Evolutionary conservation across 2,329 filamentous ascomycete species (phyloP).

Genomic region (Dactylonectria estremocensis): DNA sequence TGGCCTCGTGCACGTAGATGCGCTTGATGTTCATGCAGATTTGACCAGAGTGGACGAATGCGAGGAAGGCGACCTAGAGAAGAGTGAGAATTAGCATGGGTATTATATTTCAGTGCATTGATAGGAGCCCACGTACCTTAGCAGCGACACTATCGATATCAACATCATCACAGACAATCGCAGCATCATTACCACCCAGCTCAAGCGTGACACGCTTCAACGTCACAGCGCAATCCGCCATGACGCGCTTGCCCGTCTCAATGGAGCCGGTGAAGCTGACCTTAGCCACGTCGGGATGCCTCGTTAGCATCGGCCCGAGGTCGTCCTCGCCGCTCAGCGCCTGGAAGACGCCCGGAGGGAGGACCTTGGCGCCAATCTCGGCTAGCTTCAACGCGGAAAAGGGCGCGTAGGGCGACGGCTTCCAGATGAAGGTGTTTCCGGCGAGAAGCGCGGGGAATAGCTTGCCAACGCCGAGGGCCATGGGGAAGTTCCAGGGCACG

Average conservation of each 20-base stretch:
- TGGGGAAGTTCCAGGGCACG: slow-evolving; percentile 45
- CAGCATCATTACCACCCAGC: slow-evolving; percentile 72
- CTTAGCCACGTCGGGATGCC: slow-evolving; percentile 72
- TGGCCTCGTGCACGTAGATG: slow-evolving; percentile 72
- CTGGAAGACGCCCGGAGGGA: slow-evolving; percentile 75
- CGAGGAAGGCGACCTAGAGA: slow-evolving; percentile 35
- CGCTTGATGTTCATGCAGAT: slow-evolving; percentile 64
- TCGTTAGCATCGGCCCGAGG: slow-evolving; percentile 71
- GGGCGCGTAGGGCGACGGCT: slow-evolving; percentile 71
- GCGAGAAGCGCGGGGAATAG: slow-evolving; percentile 70
- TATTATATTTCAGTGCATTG: background rate
- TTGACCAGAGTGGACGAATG: slow-evolving; percentile 69
- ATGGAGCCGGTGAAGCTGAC: slow-evolving; percentile 75
- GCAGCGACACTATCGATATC: slow-evolving; percentile 57
- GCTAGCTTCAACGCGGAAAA: slow-evolving; percentile 72
- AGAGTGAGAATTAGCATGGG: background rate
- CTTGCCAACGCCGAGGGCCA: slow-evolving; percentile 57
- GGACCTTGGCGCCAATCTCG: slow-evolving; percentile 69
- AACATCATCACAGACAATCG: slow-evolving; percentile 71
- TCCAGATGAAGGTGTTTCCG: slow-evolving; percentile 70
- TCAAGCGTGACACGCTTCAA: slow-evolving; percentile 75
- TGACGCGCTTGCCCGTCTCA: slow-evolving; percentile 72
- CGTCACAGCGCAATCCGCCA: slow-evolving; percentile 66
- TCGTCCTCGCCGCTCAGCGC: slow-evolving; percentile 72
- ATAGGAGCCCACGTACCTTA: slow-evolving; percentile 18